Conservation (phyloP, 1,139 yeast species). For the Candida sanyaensis region DNA sequence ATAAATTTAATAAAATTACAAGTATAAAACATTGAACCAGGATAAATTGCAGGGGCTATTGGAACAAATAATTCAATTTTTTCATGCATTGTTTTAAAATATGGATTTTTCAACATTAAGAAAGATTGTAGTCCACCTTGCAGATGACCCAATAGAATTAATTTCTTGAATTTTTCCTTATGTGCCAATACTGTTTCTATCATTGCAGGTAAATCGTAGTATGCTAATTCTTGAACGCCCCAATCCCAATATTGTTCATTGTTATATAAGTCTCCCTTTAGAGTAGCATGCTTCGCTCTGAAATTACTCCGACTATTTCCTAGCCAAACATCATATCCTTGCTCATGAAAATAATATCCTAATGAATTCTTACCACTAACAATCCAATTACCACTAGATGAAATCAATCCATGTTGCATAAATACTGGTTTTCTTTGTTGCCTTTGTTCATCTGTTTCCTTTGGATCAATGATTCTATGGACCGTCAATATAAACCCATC, state of each 20-base stretch:
- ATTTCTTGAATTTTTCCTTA: conserved; percentile 44
- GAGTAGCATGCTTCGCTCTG: conserved; percentile 57
- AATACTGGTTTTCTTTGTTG: conserved; percentile 57
- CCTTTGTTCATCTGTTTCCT: conserved; percentile 32
- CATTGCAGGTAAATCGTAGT: conserved; percentile 72
- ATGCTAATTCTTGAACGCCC: conserved; percentile 82
- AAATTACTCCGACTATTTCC: conserved; percentile 93
- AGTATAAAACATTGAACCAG: conserved; percentile 69
- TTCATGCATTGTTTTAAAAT: conserved; percentile 32
- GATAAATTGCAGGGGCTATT: conserved; percentile 87
- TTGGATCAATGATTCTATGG: conserved; percentile 63
- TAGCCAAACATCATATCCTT: conserved; percentile 90
- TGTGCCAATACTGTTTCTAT: conserved; percentile 57
- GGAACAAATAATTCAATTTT: conserved; percentile 71
- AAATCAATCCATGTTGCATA: conserved; percentile 82
- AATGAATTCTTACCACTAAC: conserved; percentile 77
- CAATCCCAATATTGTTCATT: conserved; percentile 70
- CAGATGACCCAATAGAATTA: conserved; percentile 80
- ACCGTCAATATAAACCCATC: conserved; percentile 76
- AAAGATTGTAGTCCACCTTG: conserved; percentile 92
- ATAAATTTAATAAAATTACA: conserved; percentile 60
- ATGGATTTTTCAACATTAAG: conserved; percentile 47
- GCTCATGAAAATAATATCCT: conserved; percentile 59
- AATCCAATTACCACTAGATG: conserved; percentile 82
- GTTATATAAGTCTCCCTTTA: conserved; percentile 46